Evolutionary conservation across 2,329 filamentous ascomycete genomes (phyloP), one percentile per base, ranked within the genome.

Genomic region (Cladosporium halotolerans): DNA sequence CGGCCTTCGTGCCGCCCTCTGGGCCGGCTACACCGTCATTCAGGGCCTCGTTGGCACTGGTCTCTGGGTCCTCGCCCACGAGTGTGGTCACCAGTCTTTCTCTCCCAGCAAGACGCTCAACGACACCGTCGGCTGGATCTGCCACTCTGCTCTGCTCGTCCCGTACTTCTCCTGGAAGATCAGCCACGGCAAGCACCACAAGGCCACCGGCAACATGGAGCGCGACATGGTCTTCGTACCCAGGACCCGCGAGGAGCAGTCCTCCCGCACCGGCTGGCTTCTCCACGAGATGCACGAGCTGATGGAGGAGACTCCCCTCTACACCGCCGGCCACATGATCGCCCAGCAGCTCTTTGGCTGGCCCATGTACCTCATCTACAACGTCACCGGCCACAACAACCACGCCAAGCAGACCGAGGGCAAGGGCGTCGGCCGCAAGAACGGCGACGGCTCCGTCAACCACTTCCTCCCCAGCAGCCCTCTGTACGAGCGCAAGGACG

Each of bases 151-250:
- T 42, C 83, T 96, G 38, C 79, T 96, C 53, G 92, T 99, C 45
- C 93, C 93, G 18, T 99, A 97, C 78, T 99, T 96, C 78, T 95
- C 89, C 70, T 99, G 93, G 93, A 95, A 99, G 78, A 91, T 97
- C 74, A 96, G 90, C 62, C 93, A 99, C 77, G 88, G 89, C 78
- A 96, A 96, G 83, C 93, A 99, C 79, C 93, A 99, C 87, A 97
- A 97, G 82, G 90, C 91, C 60, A 99, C 93, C 38, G 93, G 91
- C 65, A 83, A 99, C 79, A 85, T 99, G 76, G 90, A 95, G 75
- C 89, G 92, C 63, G 93, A 99, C 75, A 99, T 99, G 93, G 93
- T 97, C 59, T 97, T 96, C 70, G 79, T 97, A n/a, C 93, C 93
- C 56, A 89, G 89, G 74, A 96, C 90, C 53, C 85, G 91, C 55